phyloP scores from a whole-genome alignment of 1,139 yeast species.

The Suhomyces yuchorum region DNA sequence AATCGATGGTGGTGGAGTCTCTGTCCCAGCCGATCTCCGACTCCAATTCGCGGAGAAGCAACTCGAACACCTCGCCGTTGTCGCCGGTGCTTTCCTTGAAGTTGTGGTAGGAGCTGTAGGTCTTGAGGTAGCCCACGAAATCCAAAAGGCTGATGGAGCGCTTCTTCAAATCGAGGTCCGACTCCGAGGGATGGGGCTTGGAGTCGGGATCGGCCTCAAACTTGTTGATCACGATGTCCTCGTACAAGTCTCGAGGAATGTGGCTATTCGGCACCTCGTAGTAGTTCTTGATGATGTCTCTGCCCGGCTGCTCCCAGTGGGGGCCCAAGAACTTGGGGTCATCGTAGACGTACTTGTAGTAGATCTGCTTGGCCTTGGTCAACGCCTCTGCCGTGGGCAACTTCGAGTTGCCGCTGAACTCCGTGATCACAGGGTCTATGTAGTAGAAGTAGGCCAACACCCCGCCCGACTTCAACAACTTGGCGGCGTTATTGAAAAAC shows the following conservation, averaged over 20 bases:
- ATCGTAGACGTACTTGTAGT: conserved; percentile 38
- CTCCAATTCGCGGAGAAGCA: conserved; percentile 29
- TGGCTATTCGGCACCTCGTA: conserved; percentile 32
- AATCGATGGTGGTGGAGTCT: conserved; percentile 31
- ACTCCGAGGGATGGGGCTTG: conserved; percentile 17
- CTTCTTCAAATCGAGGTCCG: conserved; percentile 31
- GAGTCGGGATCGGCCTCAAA: conserved; percentile 26
- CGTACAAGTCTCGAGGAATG: conserved; percentile 34
- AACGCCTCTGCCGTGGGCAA: conserved; percentile 23
- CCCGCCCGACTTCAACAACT: conserved; percentile 40
- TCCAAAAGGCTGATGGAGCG: conserved; percentile 25
- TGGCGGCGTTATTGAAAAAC: conserved; percentile 33
- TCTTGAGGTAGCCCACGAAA: conserved; percentile 34
- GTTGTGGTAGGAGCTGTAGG: conserved; percentile 44
- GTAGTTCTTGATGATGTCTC: conserved; percentile 33
- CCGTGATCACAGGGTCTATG: conserved; percentile 41
- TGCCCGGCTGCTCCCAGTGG: conserved; percentile 51
- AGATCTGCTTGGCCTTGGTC: conserved; percentile 27
- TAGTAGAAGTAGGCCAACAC: conserved; percentile 48
- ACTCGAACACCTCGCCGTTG: conserved; percentile 24
- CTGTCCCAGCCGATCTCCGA: conserved; percentile 35
- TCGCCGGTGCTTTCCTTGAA: conserved; percentile 34
- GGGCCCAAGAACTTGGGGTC: conserved; percentile 43
- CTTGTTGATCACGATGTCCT: conserved; percentile 29
- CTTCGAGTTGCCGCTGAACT: conserved; percentile 26